A percentile compares a stretch with the other conserved stretches of the same genome.
phyloP scores from a whole-genome alignment of 2,329 filamentous ascomycete genomes.

The Emmonsiellopsis sp. region DNA sequence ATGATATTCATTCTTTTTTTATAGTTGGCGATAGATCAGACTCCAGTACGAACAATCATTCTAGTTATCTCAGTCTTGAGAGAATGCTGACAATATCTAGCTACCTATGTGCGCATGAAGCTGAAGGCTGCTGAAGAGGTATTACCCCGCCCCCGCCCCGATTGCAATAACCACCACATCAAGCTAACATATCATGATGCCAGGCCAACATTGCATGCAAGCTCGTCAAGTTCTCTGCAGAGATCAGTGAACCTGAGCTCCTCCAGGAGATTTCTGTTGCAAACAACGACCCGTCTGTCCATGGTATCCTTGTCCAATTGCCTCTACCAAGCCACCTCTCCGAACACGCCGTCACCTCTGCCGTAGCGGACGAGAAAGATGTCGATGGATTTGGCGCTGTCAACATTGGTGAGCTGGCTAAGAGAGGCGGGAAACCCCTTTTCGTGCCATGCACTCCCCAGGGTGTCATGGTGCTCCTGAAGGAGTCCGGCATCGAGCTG shows the following conservation, averaged over 20 bases:
- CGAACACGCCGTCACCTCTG: constrained; percentile 82
- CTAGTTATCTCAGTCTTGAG: constrained; percentile 13
- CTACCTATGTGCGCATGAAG: constrained; percentile 99
- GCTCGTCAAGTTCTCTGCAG: constrained; percentile 71
- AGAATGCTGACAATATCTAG: constrained; percentile 37
- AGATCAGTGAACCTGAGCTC: constrained; percentile 75
- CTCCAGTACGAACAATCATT: constrained; percentile 55
- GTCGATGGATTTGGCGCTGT: constrained; percentile 91
- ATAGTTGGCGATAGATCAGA: constrained; percentile 86
- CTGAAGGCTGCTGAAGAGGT: constrained; percentile 92
- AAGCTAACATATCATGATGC: constrained; percentile 2
- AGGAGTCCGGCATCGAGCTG: constrained; percentile 73
- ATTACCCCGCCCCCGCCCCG: constrained; percentile 18
- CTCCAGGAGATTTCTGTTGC: constrained; percentile 69
- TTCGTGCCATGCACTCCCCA: constrained; percentile 96
- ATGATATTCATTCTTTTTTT: constrained; percentile 7
- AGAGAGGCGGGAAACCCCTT: constrained; percentile 78
- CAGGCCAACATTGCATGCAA: constrained; percentile 86
- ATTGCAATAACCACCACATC: not conserved
- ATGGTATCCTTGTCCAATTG: constrained; percentile 90
- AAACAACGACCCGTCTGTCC: constrained; percentile 78
- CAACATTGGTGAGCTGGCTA: constrained; percentile 95
- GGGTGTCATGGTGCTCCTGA: constrained; percentile 86
- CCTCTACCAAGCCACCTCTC: constrained; percentile 83
- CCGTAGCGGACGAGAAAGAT: constrained; percentile 89